These are phyloP conservation scores for Podospora tetraspora DNA, from an alignment of 495 filamentous ascomycete species.

Conservation along the genomic window DNA sequence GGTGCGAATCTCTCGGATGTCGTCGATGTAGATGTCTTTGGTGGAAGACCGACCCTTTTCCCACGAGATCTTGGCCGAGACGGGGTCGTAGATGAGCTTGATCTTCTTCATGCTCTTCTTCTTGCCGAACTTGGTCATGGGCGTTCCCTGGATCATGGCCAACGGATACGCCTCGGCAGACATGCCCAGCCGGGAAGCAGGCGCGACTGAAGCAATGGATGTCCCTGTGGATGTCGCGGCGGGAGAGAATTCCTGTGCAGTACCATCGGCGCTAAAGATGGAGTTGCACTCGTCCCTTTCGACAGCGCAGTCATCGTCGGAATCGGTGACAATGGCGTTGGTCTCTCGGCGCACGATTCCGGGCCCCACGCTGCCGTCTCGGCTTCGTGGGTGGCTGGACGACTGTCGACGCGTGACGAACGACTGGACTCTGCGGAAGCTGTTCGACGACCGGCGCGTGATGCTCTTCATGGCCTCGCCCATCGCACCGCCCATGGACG, in stretches of 20 bases:
- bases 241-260: constrained; percentile 29
- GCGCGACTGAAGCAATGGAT: constrained; percentile 27
- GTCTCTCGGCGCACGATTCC: constrained; percentile 68
- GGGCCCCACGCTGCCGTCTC: constrained; percentile 83
- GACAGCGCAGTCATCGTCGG: constrained; percentile 57
- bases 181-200: constrained; percentile 21
- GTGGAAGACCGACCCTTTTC: constrained; percentile 62
- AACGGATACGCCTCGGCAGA: constrained; percentile 67
- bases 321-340: constrained; percentile 55
- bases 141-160: constrained; percentile 67
- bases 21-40: constrained; percentile 87
- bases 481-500: constrained; percentile 37
- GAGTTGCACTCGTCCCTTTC: constrained; percentile 29
- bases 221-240: constrained; percentile 31
- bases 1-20: constrained; percentile 82
- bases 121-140: constrained; percentile 74
- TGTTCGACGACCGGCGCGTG: constrained; percentile 44
- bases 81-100: constrained; percentile 70
- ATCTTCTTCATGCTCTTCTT: constrained; percentile 68
- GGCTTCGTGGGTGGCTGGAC: constrained; percentile 62
- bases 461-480: constrained; percentile 29
- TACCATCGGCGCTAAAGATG: constrained; percentile 26
- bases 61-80: constrained; percentile 82
- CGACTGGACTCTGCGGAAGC: constrained; percentile 28
- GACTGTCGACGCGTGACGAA: constrained; percentile 55